These are phyloP conservation scores for Amauroascus verrucosus DNA, from an alignment of 2,329 filamentous ascomycete genomes.

Conservation along the genomic window DNA sequence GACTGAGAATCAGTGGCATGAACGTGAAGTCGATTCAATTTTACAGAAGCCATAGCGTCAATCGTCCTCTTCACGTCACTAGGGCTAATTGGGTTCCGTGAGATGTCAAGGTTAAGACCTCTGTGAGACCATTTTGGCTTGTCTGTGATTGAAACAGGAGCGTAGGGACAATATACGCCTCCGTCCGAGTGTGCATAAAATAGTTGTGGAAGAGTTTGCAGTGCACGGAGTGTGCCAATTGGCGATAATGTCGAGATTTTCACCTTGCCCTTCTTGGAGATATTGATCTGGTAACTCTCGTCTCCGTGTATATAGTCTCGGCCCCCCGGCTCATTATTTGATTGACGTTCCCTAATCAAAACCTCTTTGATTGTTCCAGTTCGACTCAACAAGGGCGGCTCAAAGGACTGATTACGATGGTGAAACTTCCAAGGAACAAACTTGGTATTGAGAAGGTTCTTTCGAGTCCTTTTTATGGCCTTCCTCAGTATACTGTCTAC, in stretches of 20 bases:
- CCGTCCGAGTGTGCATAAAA: conserved; percentile 22
- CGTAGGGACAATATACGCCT: conserved; percentile 54
- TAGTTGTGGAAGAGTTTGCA: conserved; percentile 24
- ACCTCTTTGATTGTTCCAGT: conserved; percentile 17
- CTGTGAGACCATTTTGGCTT: conserved; percentile 64
- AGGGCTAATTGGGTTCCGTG: conserved; percentile 60
- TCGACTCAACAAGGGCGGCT: conserved; percentile 14
- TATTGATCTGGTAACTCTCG: conserved; percentile 22
- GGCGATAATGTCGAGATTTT: conserved; percentile 19
- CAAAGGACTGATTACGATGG: conserved; percentile 20
- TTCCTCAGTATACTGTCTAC: conserved; percentile 17
- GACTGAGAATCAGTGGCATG: conserved; percentile 41
- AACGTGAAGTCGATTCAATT: conserved; percentile 43
- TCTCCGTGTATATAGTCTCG: conserved; percentile 17
- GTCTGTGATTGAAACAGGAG: conserved; percentile 64
- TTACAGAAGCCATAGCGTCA: conserved; percentile 52
- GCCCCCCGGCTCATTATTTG: conserved; percentile 5
- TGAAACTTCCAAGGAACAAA: conserved; percentile 27
- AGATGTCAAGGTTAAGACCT: conserved; percentile 68
- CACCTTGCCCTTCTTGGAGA: conserved; percentile 18
- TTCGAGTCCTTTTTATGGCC: conserved; percentile 18
- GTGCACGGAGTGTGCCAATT: conserved; percentile 21
- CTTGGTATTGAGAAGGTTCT: conserved; percentile 17
- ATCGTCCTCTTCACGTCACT: conserved; percentile 62
- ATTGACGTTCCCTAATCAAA: conserved; percentile 17